Percentiles rank a stretch among this genome's conserved stretches.
phyloP scores from a whole-genome alignment of 345 rosid genomes.

The Pugionium dolabratum region DNA sequence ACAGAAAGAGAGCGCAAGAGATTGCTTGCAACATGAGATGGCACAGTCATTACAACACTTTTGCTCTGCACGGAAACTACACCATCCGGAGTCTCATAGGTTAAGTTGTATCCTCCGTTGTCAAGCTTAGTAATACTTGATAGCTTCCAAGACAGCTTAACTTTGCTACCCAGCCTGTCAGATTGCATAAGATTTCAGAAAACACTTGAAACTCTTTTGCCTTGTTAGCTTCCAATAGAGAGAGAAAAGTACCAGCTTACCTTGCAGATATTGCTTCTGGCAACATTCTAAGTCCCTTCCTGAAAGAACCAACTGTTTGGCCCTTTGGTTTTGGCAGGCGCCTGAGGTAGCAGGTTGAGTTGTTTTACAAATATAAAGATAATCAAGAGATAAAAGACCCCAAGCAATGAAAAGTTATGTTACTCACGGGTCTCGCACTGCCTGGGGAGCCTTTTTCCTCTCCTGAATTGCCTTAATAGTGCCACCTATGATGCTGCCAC shows the following conservation, averaged over 20 bases:
- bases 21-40: conserved; percentile 77
- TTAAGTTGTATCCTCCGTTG: conserved; percentile 59
- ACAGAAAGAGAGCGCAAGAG: conserved; percentile 79
- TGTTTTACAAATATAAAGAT: conserved; percentile 2
- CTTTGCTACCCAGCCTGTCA: conserved; percentile 77
- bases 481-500: conserved; percentile 87
- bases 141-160: conserved; percentile 89
- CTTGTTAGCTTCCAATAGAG: conserved; percentile 11
- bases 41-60: conserved; percentile 81
- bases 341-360: conserved; percentile 46
- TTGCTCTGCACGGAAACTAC: conserved; percentile 62
- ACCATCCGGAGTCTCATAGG: conserved; percentile 91
- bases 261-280: conserved; percentile 84
- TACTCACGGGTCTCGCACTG: conserved; percentile 78
- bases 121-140: conserved; percentile 62
- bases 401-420: conserved; percentile 31
- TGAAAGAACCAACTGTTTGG: conserved; percentile 94
- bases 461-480: conserved; percentile 77
- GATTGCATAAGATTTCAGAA: conserved; percentile 6
- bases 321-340: conserved; percentile 89
- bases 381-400: conserved; percentile 3
- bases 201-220: not conserved
- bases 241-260: conserved; percentile 37
- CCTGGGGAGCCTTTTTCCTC: conserved; percentile 62
- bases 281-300: conserved; percentile 81